Evolutionary conservation across 192 early-diverging fungal species (phyloP).

Genomic region (Umbelopsis vinacea): DNA sequence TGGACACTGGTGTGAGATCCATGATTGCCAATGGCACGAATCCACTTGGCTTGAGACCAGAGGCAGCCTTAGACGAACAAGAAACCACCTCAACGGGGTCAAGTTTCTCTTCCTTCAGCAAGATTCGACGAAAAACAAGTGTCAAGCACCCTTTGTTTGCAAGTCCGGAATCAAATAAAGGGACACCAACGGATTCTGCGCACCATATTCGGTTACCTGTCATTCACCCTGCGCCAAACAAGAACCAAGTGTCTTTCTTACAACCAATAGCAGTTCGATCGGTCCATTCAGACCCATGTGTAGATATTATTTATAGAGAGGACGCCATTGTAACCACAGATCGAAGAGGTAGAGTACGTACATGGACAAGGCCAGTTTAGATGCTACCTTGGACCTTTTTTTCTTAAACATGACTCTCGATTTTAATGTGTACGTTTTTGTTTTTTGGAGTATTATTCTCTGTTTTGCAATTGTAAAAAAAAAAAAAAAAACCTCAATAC

Average conservation of each 20-base stretch:
- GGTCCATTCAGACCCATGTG: constrained; percentile 39
- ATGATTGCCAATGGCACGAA: not conserved
- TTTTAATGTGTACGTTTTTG: no score
- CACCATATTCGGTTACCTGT: constrained; percentile 29
- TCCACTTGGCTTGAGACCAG: not conserved
- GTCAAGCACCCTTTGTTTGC: constrained; percentile 14
- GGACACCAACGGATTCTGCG: not conserved
- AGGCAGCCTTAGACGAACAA: not conserved
- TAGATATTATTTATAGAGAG: constrained; percentile 33
- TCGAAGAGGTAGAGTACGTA: constrained; percentile 36
- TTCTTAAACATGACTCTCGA: no score
- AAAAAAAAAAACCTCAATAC: no score
- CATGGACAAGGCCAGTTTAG: constrained; percentile 32
- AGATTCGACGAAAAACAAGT: constrained; percentile 2
- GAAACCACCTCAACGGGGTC: not conserved
- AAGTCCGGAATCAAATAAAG: constrained; percentile 18
- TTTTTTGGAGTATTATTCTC: no score
- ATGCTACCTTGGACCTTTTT: not conserved
- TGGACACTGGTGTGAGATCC: constrained; percentile 1
- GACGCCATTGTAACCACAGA: constrained; percentile 40
- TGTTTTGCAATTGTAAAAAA: no score
- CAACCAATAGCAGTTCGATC: constrained; percentile 31
- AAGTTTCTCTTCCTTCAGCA: not conserved
- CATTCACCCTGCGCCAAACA: constrained; percentile 33
- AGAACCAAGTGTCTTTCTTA: constrained; percentile 41